phyloP scores from a whole-genome alignment of 352 stramenopile genomes.

The Phytophthora lateralis region DNA sequence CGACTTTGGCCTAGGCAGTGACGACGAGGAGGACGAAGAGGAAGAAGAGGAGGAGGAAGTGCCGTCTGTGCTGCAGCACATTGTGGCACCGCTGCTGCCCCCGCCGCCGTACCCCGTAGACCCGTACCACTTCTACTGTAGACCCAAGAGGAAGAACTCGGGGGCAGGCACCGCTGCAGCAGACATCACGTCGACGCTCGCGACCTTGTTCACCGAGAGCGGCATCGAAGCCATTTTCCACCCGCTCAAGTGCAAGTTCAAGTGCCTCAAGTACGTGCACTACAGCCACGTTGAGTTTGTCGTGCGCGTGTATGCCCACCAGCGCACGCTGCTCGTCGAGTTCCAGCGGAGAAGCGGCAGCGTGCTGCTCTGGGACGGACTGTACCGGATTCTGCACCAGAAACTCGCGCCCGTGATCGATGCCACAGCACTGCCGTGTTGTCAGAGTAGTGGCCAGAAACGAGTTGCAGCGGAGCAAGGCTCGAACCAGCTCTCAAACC shows the following conservation, averaged over 20 bases:
- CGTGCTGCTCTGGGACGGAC: conserved; percentile 76
- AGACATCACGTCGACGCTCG: conserved; percentile 48
- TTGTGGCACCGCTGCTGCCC: conserved; percentile 63
- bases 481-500: conserved; percentile 11
- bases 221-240: conserved; percentile 76
- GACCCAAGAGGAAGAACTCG: conserved; percentile 23
- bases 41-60: conserved; percentile 23
- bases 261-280: conserved; percentile 86
- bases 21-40: conserved; percentile 29
- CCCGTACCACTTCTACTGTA: conserved; percentile 83
- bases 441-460: conserved; percentile 79
- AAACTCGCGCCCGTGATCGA: conserved; percentile 59
- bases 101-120: conserved; percentile 78
- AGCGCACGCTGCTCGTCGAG: conserved; percentile 61
- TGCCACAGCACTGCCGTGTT: conserved; percentile 46
- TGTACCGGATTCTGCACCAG: conserved; percentile 81
- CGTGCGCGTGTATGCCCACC: conserved; percentile 64
- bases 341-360: conserved; percentile 79
- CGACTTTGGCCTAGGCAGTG: conserved; percentile 49
- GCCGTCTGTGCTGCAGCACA: conserved; percentile 40
- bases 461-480: conserved; percentile 17
- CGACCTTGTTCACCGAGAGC: conserved; percentile 49
- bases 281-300: conserved; percentile 87
- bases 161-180: conserved; percentile 41
- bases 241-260: conserved; percentile 85